phyloP scores from a whole-genome alignment of 1,284 basidiomycete genomes.

The Ganoderma lingzhi region DNA sequence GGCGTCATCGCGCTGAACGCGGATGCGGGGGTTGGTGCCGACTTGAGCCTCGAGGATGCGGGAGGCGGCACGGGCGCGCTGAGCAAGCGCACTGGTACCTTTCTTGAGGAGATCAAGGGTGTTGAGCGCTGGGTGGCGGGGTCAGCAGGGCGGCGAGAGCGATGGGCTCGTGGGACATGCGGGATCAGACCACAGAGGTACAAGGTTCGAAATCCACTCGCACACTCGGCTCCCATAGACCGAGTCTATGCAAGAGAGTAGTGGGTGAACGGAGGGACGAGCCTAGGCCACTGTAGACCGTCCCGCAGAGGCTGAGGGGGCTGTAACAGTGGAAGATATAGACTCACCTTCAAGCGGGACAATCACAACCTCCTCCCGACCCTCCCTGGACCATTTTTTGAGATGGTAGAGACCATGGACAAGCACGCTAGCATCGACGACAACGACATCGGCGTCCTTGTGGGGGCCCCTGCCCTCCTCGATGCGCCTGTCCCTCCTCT shows the following conservation, averaged over 20 bases:
- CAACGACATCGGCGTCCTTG: conserved; percentile 77
- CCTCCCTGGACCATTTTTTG: conserved; percentile 83
- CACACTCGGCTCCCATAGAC: background rate
- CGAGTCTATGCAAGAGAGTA: background rate
- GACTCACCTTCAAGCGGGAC: conserved; percentile 88
- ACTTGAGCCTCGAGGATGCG: conserved; percentile 85
- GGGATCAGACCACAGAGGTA: background rate
- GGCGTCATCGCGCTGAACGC: conserved; percentile 80
- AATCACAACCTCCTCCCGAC: conserved; percentile 74
- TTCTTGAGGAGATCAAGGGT: conserved; percentile 96
- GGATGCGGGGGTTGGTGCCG: conserved; percentile 78
- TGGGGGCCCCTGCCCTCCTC: conserved; percentile 45
- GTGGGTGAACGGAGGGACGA: background rate
- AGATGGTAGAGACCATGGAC: conserved; percentile 85
- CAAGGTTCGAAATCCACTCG: background rate
- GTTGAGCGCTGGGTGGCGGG: conserved; percentile 71
- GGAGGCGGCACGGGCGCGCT: conserved; percentile 84
- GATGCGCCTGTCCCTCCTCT: conserved; percentile 41
- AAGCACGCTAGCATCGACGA: conserved; percentile 89
- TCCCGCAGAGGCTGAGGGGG: background rate
- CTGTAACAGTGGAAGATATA: background rate
- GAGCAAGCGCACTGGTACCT: conserved; percentile 79
- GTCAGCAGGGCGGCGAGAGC: conserved; percentile 9
- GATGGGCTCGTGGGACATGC: background rate
- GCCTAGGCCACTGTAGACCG: background rate